Percentiles rank a stretch among this genome's conserved stretches.
These are phyloP conservation scores for Neurospora africana DNA, from an alignment of 495 filamentous ascomycete genomes.

Conservation along the genomic window DNA sequence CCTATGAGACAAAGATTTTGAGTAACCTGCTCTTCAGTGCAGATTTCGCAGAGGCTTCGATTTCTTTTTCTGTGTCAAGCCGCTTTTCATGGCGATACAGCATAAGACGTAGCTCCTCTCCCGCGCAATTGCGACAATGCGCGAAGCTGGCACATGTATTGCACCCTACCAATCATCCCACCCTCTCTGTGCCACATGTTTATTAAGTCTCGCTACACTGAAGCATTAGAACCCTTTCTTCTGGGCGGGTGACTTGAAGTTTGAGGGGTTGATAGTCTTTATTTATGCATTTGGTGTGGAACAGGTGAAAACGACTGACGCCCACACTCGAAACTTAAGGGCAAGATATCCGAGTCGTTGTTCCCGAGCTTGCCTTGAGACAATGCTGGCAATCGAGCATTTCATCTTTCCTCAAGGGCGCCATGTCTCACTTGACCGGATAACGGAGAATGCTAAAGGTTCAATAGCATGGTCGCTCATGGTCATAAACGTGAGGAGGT, in stretches of 20 bases:
- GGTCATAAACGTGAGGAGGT: background rate
- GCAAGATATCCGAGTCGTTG: background rate
- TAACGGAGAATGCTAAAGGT: background rate
- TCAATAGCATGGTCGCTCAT: background rate
- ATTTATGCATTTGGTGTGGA: background rate
- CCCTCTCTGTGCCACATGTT: background rate
- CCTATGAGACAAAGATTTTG: conserved; percentile 5
- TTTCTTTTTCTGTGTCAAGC: conserved; percentile 4
- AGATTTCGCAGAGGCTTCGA: background rate
- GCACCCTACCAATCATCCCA: background rate
- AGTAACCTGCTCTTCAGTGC: conserved; percentile 5
- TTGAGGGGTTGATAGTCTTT: background rate
- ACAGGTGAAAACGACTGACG: background rate
- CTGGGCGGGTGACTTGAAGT: background rate
- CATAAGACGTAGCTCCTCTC: conserved; percentile 18
- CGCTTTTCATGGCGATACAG: conserved; percentile 13
- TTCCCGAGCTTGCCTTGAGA: background rate
- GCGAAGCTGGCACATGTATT: background rate
- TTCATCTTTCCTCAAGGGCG: background rate
- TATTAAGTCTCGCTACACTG: background rate
- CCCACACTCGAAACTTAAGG: background rate
- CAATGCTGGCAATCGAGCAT: background rate
- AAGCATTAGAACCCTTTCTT: background rate
- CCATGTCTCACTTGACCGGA: background rate
- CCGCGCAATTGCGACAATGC: conserved; percentile 16